Evolutionary conservation across 257 asterid genomes (phyloP).

Genomic region (Nicotiana knightiana): DNA sequence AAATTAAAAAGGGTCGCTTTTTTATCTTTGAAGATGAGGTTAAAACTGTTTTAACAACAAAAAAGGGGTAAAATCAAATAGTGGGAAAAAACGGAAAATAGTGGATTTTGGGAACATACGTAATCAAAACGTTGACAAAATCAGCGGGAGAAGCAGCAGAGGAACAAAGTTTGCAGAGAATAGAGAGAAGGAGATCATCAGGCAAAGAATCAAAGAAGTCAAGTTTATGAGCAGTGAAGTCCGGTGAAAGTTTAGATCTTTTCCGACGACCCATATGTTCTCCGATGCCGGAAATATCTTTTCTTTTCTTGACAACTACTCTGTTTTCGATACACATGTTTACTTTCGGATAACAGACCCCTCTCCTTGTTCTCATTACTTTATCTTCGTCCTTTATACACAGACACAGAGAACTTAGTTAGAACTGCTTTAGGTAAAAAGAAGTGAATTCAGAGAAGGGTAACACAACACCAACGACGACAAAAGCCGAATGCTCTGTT

Average conservation of each 20-base stretch:
- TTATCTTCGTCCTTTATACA: not conserved
- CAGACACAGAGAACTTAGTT: not conserved
- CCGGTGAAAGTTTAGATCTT: slow-evolving; percentile 27
- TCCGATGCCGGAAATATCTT: slow-evolving; percentile 20
- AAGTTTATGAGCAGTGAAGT: not conserved
- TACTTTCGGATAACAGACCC: slow-evolving; percentile 41
- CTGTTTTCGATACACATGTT: slow-evolving; percentile 15
- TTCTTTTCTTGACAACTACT: slow-evolving; percentile 18
- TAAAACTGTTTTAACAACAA: not conserved
- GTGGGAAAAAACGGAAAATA: not conserved
- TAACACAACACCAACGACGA: not conserved
- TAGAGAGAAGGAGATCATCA: slow-evolving; percentile 58
- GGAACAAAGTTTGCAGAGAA: slow-evolving; percentile 53
- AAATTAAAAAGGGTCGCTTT: not conserved
- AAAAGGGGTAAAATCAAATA: too few species aligned
- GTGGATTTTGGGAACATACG: slow-evolving; percentile 38
- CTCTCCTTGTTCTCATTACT: slow-evolving; percentile 55
- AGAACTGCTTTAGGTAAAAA: not conserved
- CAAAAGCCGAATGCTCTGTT: not conserved
- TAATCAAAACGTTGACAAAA: slow-evolving; percentile 51
- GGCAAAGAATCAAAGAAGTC: slow-evolving; percentile 69
- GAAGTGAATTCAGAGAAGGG: not conserved
- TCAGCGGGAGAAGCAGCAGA: slow-evolving; percentile 59
- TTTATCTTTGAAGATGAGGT: not conserved
- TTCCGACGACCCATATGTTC: slow-evolving; percentile 25